Evolutionary conservation across 768 basidiomycete genomes (phyloP), one percentile per base, ranked within the genome.

Genomic region (Auricularia cornea): DNA sequence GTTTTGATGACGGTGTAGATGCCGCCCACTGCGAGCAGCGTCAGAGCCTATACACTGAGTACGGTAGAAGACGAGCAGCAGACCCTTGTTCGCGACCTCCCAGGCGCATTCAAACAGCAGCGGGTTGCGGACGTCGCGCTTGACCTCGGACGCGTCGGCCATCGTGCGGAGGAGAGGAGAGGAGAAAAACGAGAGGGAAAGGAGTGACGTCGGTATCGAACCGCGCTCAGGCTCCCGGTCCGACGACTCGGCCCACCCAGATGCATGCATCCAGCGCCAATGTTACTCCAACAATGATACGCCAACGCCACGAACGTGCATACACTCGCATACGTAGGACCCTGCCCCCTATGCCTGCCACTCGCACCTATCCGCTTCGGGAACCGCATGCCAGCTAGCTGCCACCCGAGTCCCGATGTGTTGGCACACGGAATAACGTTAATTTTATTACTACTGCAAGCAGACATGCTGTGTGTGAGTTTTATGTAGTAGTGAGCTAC

Each of bases 1-100:
- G 97, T 98, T 79, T 98, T 98, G 74, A 98, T 97, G 78, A 99
- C 96, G 67, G 96, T 98, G 83, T 98, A 98, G 76, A 98, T 98
- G 66, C 96, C 96, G 69, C 95, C 96, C 75, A 98, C 95, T 75
- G 61, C 18, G 20, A 41, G 30, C 20, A 63, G 28, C 12, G 23
- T 35, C 18, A 41, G 14, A 29, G 2, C 14, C n/a, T 4, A n/a
- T 28, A 52, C 20, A 0, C 31, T 54, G 23, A 33, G 29, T 35
- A n/a, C 28, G 30, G 23, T 26, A 30, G 54, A 26, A 26, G 6
- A 28, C 11, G 54, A 32, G 54, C 26, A 28, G 28, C 51, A 16
- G 57, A 72, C 71, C 74, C 77, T 97, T 98, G 84, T 98, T 97
- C 35, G 90, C 94, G 70, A 97, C 95, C 78, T 97, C 95, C 95